A percentile compares a stretch with the other conserved stretches of the same genome.
These are phyloP conservation scores for Asterophora parasitica DNA, from an alignment of 768 basidiomycete genomes.

Conservation along the genomic window DNA sequence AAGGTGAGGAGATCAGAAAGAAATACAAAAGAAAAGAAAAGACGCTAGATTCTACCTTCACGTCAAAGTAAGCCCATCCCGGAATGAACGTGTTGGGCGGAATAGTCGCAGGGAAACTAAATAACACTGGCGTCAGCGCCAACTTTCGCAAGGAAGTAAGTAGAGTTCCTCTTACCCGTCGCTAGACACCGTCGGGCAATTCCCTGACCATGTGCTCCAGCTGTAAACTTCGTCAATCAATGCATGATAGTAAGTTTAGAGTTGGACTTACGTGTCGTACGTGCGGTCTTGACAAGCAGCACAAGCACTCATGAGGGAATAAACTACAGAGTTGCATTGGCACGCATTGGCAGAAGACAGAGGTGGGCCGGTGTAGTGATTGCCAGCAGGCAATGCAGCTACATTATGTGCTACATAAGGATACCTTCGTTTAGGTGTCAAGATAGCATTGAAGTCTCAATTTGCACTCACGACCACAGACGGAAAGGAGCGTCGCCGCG, in stretches of 20 bases:
- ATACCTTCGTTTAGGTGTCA: not conserved
- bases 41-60: slow-evolving; percentile 33
- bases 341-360: slow-evolving; percentile 36
- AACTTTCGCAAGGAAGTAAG: not conserved
- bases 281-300: slow-evolving; percentile 47
- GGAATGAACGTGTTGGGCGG: slow-evolving; percentile 49
- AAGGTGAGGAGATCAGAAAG: not conserved
- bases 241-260: slow-evolving; percentile 4
- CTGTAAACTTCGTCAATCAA: slow-evolving; percentile 23
- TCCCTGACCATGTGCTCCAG: slow-evolving; percentile 48
- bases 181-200: slow-evolving; percentile 37
- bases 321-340: slow-evolving; percentile 53
- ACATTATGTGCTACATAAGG: slow-evolving; percentile 26
- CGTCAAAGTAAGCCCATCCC: slow-evolving; percentile 59
- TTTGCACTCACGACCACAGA: slow-evolving; percentile 36
- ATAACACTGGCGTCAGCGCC: not conserved
- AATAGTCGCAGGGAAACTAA: slow-evolving; percentile 43
- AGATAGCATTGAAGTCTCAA: not conserved
- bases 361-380: slow-evolving; percentile 37
- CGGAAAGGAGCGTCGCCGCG: slow-evolving; percentile 37
- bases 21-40: not conserved
- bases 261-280: slow-evolving; percentile 29
- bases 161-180: slow-evolving; percentile 18
- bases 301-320: slow-evolving; percentile 54
- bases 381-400: slow-evolving; percentile 22